Evolutionary conservation across 345 rosid species (phyloP).

Genomic region (Salix viminalis): DNA sequence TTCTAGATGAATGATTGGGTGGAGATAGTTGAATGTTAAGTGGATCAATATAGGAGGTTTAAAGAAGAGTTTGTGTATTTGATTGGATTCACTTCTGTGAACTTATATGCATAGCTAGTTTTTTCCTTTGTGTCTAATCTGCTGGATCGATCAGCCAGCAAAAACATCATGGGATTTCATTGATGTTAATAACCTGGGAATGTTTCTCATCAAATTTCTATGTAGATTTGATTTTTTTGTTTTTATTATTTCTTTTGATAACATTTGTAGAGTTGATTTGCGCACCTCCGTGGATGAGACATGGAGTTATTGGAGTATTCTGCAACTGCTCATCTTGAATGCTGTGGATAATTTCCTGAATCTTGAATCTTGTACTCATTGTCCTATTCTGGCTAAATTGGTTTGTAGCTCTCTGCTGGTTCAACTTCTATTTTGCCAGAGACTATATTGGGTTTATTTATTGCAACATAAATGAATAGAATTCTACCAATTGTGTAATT

Average conservation of each 20-base stretch:
- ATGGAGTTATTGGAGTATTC: neutral
- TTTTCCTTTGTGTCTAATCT: neutral
- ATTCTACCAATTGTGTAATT: neutral
- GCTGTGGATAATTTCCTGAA: neutral
- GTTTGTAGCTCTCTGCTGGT: neutral
- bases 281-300: neutral
- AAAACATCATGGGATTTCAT: neutral
- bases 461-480: neutral
- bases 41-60: neutral
- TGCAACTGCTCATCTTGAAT: neutral
- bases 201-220: neutral
- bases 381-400: neutral
- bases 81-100: neutral
- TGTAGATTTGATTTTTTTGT: neutral
- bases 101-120: neutral
- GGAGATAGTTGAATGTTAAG: neutral
- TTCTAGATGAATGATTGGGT: neutral
- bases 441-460: neutral
- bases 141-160: neutral
- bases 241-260: too few species aligned
- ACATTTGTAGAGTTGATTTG: neutral
- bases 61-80: neutral
- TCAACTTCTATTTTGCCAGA: neutral
- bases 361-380: neutral
- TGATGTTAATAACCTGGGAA: neutral